These are phyloP conservation scores for Chondrostereum purpureum DNA, from an alignment of 1,284 basidiomycete genomes.

Conservation along the genomic window DNA sequence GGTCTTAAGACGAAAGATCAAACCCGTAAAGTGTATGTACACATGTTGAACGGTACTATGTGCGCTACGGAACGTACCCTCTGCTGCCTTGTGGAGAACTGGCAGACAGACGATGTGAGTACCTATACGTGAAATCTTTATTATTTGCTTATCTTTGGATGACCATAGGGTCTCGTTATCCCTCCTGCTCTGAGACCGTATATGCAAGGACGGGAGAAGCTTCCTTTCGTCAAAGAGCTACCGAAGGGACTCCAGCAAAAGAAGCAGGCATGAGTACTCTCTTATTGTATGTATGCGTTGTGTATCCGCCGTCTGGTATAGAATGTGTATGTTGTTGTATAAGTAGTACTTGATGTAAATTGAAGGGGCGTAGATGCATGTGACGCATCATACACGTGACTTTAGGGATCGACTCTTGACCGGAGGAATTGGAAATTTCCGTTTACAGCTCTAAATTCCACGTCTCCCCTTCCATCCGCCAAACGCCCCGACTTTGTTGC, in stretches of 20 bases:
- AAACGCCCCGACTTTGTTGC: not conserved
- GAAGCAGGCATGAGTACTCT: slow-evolving; percentile 49
- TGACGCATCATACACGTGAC: not conserved
- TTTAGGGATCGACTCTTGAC: not conserved
- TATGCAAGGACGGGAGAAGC: slow-evolving; percentile 92
- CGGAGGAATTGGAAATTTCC: not conserved
- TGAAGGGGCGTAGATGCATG: not conserved
- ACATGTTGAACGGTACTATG: slow-evolving; percentile 97
- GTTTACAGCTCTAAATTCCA: not conserved
- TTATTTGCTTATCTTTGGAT: not conserved
- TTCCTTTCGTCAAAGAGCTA: slow-evolving; percentile 82
- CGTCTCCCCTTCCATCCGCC: not conserved
- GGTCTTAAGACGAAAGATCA: slow-evolving; percentile 86
- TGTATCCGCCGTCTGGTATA: too few relatives aligned
- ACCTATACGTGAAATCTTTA: slow-evolving; percentile 1
- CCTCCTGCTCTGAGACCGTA: slow-evolving; percentile 89
- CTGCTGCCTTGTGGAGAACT: slow-evolving; percentile 98
- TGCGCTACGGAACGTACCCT: slow-evolving; percentile 95
- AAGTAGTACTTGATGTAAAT: too few relatives aligned
- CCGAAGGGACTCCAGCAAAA: slow-evolving; percentile 74
- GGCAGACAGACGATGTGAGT: slow-evolving; percentile 87
- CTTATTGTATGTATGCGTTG: not conserved
- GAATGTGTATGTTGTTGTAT: too few relatives aligned
- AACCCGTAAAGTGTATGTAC: slow-evolving; percentile 85
- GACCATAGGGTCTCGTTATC: slow-evolving; percentile 72